Conservation (phyloP, 495 filamentous ascomycete genomes). For the Trichodelitschia bisporula region DNA sequence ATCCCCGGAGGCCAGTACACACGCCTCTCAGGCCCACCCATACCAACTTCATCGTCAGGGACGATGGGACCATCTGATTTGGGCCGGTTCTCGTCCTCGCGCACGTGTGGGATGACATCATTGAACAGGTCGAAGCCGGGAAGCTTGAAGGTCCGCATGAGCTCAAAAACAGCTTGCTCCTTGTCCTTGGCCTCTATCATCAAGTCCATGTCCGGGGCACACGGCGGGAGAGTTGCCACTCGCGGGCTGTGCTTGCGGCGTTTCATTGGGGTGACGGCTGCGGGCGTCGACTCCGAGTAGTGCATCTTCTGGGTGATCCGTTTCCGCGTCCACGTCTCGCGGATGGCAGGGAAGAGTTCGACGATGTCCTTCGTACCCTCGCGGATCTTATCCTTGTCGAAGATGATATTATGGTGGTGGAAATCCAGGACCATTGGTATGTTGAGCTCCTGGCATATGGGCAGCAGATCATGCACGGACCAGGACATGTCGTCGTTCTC, state of each 20-base stretch:
- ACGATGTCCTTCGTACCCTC: constrained; percentile 74
- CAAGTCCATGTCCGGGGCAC: constrained; percentile 58
- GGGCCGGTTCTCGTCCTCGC: constrained; percentile 52
- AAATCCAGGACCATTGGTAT: constrained; percentile 86
- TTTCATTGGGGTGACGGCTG: constrained; percentile 50
- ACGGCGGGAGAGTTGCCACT: constrained; percentile 58
- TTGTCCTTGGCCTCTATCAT: constrained; percentile 99
- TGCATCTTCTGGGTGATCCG: constrained; percentile 90
- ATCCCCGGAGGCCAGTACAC: constrained; percentile 83
- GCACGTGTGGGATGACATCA: constrained; percentile 52
- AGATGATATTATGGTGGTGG: constrained; percentile 90
- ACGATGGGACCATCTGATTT: too few species aligned
- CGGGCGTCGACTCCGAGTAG: constrained; percentile 56
- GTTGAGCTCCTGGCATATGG: constrained; percentile 75
- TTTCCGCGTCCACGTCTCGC: constrained; percentile 67
- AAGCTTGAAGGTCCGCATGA: constrained; percentile 70
- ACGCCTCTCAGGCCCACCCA: constrained; percentile 67
- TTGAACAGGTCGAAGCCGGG: constrained; percentile 51
- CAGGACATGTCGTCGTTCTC: constrained; percentile 89
- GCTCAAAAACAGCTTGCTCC: constrained; percentile 86
- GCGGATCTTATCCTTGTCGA: constrained; percentile 42
- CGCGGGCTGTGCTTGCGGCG: constrained; percentile 65
- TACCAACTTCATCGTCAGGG: constrained; percentile 46
- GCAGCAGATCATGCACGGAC: constrained; percentile 76
- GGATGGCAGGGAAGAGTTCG: constrained; percentile 43